Evolutionary conservation across 2,329 filamentous ascomycete species (phyloP).

Genomic region (Phaeophleospora eucalypticola): DNA sequence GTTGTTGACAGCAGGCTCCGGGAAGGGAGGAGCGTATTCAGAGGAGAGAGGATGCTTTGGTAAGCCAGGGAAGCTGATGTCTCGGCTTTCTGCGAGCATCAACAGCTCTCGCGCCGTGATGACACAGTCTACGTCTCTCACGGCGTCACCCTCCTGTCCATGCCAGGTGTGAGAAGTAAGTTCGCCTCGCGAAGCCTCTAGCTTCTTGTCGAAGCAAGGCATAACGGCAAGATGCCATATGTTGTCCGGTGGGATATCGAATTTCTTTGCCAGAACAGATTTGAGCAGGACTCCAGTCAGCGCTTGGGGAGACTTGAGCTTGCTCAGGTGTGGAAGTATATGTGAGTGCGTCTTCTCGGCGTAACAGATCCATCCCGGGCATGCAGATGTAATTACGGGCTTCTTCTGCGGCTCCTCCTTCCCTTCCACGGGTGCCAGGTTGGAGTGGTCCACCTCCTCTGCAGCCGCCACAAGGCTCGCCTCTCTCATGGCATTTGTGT

Average conservation of each 20-base stretch:
- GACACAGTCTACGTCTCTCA: constrained; percentile 93
- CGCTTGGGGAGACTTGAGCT: constrained; percentile 90
- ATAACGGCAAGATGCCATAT: constrained; percentile 96
- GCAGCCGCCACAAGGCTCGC: constrained; percentile 66
- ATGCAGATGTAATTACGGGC: constrained; percentile 81
- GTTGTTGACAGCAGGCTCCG: constrained; percentile 63
- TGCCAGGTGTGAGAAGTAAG: constrained; percentile 57
- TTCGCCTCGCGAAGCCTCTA: constrained; percentile 91
- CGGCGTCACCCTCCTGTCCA: constrained; percentile 43
- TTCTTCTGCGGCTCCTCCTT: constrained; percentile 42
- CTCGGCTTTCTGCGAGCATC: constrained; percentile 77
- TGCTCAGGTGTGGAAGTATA: constrained; percentile 83
- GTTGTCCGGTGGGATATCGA: constrained; percentile 68
- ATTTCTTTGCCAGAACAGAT: constrained; percentile 68
- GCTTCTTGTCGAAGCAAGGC: constrained; percentile 99
- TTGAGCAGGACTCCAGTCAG: constrained; percentile 87
- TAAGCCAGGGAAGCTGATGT: constrained; percentile 70
- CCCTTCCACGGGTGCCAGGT: constrained; percentile 38
- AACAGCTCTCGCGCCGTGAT: constrained; percentile 94
- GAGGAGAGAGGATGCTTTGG: constrained; percentile 54
- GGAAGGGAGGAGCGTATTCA: constrained; percentile 57
- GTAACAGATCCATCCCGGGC: constrained; percentile 98
- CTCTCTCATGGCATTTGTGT: constrained; percentile 80
- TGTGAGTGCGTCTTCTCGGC: constrained; percentile 97
- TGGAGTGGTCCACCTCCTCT: constrained; percentile 43